Conservation (phyloP, 768 basidiomycete genomes). For the Calocybe cyanea region DNA sequence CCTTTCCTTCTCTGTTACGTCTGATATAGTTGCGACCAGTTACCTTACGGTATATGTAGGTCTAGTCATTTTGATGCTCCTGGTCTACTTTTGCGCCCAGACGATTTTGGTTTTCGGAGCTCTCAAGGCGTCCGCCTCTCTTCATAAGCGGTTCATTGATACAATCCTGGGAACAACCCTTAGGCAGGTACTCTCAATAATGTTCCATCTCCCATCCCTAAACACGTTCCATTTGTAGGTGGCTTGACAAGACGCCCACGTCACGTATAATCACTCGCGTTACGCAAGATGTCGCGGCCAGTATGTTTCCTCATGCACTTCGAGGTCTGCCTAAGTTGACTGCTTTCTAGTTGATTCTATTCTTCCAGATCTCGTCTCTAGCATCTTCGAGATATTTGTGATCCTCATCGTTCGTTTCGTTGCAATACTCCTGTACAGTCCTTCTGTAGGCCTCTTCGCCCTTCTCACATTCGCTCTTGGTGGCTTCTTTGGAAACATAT, state of each 20-base stretch:
- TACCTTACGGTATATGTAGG: constrained; percentile 39
- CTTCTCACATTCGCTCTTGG: constrained; percentile 28
- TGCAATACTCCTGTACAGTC: constrained; percentile 12
- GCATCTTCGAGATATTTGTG: constrained; percentile 9
- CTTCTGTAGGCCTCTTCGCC: constrained; percentile 8
- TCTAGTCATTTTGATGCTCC: constrained; percentile 25
- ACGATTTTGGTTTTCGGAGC: constrained; percentile 40
- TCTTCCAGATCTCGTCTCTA: constrained; percentile 22
- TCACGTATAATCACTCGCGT: constrained; percentile 58
- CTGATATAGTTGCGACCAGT: constrained; percentile 25
- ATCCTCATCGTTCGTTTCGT: constrained; percentile 13
- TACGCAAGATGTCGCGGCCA: constrained; percentile 58
- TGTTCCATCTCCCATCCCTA: not conserved
- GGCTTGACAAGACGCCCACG: constrained; percentile 40
- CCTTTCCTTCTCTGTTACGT: not conserved
- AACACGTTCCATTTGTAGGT: constrained; percentile 29
- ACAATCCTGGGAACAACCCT: constrained; percentile 57
- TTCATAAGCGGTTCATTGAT: constrained; percentile 48
- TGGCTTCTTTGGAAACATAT: constrained; percentile 34
- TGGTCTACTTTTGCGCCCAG: constrained; percentile 25
- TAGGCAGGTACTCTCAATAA: constrained; percentile 32
- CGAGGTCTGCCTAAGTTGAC: not conserved
- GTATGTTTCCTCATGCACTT: not conserved
- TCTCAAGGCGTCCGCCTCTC: constrained; percentile 46
- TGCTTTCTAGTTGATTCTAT: constrained; percentile 45